Conservation (phyloP, 768 basidiomycete genomes). For the Tylopilus balloui region DNA sequence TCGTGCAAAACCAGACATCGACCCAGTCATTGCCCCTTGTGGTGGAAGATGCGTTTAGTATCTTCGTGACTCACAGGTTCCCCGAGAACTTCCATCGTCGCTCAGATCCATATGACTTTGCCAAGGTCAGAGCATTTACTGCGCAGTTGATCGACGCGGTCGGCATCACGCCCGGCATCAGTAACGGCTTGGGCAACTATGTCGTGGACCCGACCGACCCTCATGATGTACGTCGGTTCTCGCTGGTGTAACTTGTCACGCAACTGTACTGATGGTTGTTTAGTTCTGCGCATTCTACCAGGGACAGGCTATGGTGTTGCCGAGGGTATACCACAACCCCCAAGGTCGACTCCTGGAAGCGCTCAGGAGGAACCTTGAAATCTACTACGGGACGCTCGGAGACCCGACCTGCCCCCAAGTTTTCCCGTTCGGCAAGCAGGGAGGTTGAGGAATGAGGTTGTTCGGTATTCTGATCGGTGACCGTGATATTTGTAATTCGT, state of each 20-base stretch:
- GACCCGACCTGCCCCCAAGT: background rate
- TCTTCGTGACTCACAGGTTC: conserved; percentile 13
- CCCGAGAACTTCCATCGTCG: conserved; percentile 18
- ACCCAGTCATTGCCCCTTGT: conserved; percentile 8
- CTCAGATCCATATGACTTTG: conserved; percentile 7
- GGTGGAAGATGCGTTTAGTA: conserved; percentile 13
- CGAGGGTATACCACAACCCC: conserved; percentile 17
- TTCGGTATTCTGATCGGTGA: too few species aligned
- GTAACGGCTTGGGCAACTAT: conserved; percentile 13
- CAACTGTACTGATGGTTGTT: background rate
- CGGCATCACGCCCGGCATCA: conserved; percentile 10
- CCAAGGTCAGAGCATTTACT: too few species aligned
- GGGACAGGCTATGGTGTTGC: conserved; percentile 11
- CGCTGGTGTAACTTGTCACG: background rate
- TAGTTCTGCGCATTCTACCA: conserved; percentile 18
- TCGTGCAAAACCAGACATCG: background rate
- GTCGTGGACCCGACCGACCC: conserved; percentile 8
- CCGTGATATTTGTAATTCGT: too few species aligned
- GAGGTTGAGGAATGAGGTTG: too few species aligned
- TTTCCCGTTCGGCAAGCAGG: background rate
- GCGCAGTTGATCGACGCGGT: background rate
- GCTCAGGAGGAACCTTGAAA: background rate
- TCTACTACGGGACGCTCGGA: background rate
- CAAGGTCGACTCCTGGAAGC: background rate
- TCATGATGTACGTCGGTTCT: conserved; percentile 8